phyloP scores from a whole-genome alignment of 345 rosid species.

The Mangifera indica region DNA sequence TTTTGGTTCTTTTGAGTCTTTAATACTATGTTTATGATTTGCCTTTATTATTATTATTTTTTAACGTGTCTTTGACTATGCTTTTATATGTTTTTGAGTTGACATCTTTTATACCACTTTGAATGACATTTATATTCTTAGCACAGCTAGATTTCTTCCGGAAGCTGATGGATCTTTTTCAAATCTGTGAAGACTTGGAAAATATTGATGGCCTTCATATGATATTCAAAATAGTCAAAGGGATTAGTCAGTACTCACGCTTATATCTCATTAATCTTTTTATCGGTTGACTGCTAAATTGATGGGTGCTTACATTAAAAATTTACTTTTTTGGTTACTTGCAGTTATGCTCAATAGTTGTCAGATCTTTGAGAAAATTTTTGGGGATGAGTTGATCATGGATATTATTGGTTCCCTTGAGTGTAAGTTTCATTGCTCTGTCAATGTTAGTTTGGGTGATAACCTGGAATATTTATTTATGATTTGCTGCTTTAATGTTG shows the following conservation, averaged over 20 bases:
- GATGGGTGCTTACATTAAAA: conserved; percentile 11
- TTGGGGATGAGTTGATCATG: conserved; percentile 85
- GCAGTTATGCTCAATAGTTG: conserved; percentile 84
- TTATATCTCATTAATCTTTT: conserved; percentile 11
- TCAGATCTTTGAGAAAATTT: conserved; percentile 75
- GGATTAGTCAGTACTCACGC: conserved; percentile 61
- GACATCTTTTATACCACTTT: background rate
- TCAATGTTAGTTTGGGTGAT: background rate
- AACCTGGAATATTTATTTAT: conserved; percentile 2
- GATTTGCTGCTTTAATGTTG: conserved; percentile 3
- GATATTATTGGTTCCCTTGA: conserved; percentile 87
- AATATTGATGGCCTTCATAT: conserved; percentile 65
- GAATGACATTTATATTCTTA: conserved; percentile 27
- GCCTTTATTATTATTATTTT: background rate
- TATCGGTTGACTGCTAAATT: conserved; percentile 6
- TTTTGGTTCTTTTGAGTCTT: background rate
- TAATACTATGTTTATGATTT: background rate
- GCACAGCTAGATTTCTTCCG: conserved; percentile 75
- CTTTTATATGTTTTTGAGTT: background rate
- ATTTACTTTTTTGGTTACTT: conserved; percentile 25
- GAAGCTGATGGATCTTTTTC: conserved; percentile 73
- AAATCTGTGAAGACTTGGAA: conserved; percentile 64
- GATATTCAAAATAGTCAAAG: conserved; percentile 79
- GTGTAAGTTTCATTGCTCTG: conserved; percentile 51
- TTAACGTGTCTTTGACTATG: background rate